Conservation (phyloP, 1,139 yeast genomes). For the Pichia sp. region DNA sequence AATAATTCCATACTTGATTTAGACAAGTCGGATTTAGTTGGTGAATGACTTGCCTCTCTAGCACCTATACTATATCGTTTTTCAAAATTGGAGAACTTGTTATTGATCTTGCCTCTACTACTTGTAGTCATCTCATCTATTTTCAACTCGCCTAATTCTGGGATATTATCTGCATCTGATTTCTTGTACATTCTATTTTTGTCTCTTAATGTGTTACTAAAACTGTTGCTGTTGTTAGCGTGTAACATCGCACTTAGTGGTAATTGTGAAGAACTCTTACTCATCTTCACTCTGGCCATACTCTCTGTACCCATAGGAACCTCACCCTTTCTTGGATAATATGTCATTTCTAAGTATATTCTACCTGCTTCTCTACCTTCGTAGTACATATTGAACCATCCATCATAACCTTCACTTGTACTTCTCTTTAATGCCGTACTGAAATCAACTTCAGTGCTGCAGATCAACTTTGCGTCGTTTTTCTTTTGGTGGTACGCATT, state of each 20-base stretch:
- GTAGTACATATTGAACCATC: conserved; percentile 74
- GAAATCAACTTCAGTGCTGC: conserved; percentile 77
- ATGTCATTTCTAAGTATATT: conserved; percentile 88
- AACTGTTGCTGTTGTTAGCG: background rate
- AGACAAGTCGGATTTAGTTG: conserved; percentile 1
- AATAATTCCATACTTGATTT: background rate
- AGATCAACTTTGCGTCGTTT: conserved; percentile 82
- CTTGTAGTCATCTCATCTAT: background rate
- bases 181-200: background rate
- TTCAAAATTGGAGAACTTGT: background rate
- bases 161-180: conserved; percentile 10
- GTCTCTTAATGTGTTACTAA: conserved; percentile 8
- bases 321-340: conserved; percentile 63
- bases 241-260: background rate
- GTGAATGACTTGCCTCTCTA: conserved; percentile 4
- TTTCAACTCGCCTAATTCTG: conserved; percentile 12
- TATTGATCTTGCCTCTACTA: background rate
- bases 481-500: conserved; percentile 88
- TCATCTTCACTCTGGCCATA: conserved; percentile 17
- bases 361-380: conserved; percentile 85
- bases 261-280: background rate
- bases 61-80: background rate
- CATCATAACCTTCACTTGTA: conserved; percentile 76
- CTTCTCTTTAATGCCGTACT: conserved; percentile 64
- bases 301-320: conserved; percentile 31